phyloP scores from a whole-genome alignment of 1,284 basidiomycete species.

The Ceratobasidium sp. region DNA sequence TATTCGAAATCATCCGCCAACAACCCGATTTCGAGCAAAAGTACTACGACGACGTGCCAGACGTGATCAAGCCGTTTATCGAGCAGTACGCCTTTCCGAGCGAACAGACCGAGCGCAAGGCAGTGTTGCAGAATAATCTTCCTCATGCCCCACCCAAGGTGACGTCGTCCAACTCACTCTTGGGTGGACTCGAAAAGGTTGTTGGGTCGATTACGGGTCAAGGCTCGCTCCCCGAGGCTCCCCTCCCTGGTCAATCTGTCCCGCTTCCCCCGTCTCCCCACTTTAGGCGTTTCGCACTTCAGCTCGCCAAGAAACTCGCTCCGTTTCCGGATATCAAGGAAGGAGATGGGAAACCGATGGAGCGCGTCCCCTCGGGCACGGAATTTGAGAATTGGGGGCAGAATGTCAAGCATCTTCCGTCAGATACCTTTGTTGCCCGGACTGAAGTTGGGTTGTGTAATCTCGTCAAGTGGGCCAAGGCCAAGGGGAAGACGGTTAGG shows the following conservation, averaged over 20 bases:
- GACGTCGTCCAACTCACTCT: background rate
- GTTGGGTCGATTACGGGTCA: background rate
- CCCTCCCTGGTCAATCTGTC: background rate
- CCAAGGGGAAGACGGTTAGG: constrained; percentile 24
- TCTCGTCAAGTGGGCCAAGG: constrained; percentile 38
- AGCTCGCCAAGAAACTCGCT: background rate
- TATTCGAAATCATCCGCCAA: background rate
- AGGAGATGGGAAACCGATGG: constrained; percentile 17
- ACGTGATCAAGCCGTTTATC: background rate
- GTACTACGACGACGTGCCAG: constrained; percentile 6
- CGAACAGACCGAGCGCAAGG: background rate
- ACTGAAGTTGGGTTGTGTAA: constrained; percentile 36
- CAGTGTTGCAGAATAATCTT: background rate
- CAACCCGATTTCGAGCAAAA: constrained; percentile 1
- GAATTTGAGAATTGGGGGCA: constrained; percentile 41
- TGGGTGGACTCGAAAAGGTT: background rate
- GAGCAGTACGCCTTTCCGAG: background rate
- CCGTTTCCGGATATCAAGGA: background rate
- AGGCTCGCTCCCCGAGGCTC: background rate
- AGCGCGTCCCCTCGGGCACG: background rate
- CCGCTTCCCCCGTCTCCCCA: constrained; percentile 15
- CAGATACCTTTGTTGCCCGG: constrained; percentile 36
- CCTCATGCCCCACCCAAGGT: background rate
- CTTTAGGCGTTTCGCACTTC: background rate
- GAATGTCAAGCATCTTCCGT: constrained; percentile 32